A percentile compares a stretch with the other conserved stretches of the same genome.
Evolutionary conservation across 345 rosid species (phyloP).

Genomic region (Pugionium dolabratum): DNA sequence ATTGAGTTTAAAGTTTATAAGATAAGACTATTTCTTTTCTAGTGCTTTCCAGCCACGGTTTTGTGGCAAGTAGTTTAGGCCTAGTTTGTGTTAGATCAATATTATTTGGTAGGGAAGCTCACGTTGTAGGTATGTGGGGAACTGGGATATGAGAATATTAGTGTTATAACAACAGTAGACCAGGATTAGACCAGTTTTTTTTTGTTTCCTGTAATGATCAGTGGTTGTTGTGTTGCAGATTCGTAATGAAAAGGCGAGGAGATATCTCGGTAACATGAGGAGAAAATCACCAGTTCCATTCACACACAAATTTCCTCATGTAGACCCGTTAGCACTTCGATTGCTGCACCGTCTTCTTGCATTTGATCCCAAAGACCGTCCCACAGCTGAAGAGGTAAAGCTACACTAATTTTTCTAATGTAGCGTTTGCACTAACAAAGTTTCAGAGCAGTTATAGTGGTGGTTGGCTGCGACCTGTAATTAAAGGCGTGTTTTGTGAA

Average conservation of each 20-base stretch:
- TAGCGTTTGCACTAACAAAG: constrained; percentile 3
- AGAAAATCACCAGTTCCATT: constrained; percentile 81
- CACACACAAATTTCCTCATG: constrained; percentile 79
- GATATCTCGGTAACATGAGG: constrained; percentile 92
- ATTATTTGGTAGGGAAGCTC: constrained; percentile 8
- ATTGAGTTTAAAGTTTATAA: neutral
- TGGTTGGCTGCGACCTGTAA: too few species aligned
- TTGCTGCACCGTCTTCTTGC: constrained; percentile 85
- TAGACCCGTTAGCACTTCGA: constrained; percentile 75
- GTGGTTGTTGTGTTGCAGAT: constrained; percentile 50
- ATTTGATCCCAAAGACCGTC: constrained; percentile 99
- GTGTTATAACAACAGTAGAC: neutral
- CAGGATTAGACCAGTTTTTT: constrained; percentile 22
- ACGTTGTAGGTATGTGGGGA: neutral
- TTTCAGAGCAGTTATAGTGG: constrained; percentile 7
- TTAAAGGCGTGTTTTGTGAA: too few species aligned
- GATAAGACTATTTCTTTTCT: constrained; percentile 6
- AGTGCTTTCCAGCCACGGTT: constrained; percentile 16
- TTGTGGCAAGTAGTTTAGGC: constrained; percentile 26
- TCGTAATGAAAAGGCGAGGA: constrained; percentile 97
- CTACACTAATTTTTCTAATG: constrained; percentile 1
- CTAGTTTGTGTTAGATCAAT: constrained; percentile 1
- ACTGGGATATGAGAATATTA: constrained; percentile 1
- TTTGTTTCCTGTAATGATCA: constrained; percentile 1
- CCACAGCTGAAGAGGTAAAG: constrained; percentile 76